Base-by-base conservation (phyloP, 2,329 filamentous ascomycete genomes). In the Sporothrix brunneoviolacea region DNA sequence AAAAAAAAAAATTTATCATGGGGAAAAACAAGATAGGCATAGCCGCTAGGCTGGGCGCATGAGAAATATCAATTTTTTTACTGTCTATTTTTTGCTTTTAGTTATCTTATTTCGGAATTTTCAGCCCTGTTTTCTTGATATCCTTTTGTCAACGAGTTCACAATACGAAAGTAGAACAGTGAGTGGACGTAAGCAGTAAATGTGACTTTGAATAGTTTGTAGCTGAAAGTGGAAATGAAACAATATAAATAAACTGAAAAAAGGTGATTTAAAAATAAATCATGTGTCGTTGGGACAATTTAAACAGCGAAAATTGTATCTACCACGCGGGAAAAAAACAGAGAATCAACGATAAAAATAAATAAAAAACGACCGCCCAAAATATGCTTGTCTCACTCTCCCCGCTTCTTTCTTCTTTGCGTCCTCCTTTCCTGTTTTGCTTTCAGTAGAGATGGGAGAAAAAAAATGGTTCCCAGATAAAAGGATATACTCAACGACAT, bases 1-100 rank as follows among this genome's bases (percentile, higher is more conserved):
- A 51, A 22, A 32, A 35, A 6, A 4, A 21, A 28, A 42, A 13
- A 16, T 27, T 16, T 19, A 15, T 27, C 21, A 22, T 12, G 10
- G 28, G 24, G 10, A 44, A 18, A 24, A 46, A 46, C 32, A 39
- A 44, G 40, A 39, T 10, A 32, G 10, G 13, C 22, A 38, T 50
- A 8, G 48, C 48, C 40, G 48, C 48, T 39, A 44, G 48, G 48
- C 48, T 38, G 18, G 40, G 40, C 32, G 48, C 16, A 45, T 12
- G 13, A 18, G 7, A 33, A 7, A 28, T 37, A 19, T 27, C 13
- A 28, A 10, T 13, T 18, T 19, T 36, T 8, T 36, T 49, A 38
- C 7, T 18, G 16, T 22, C 13, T 24, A 13, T 3, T 30, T 6
- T 32, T 33, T 32, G 27, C 16, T 15, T 43, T 19, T 12, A 32